phyloP scores from a whole-genome alignment of 805 yeast genomes.

The Kazachstania psychrophila region DNA sequence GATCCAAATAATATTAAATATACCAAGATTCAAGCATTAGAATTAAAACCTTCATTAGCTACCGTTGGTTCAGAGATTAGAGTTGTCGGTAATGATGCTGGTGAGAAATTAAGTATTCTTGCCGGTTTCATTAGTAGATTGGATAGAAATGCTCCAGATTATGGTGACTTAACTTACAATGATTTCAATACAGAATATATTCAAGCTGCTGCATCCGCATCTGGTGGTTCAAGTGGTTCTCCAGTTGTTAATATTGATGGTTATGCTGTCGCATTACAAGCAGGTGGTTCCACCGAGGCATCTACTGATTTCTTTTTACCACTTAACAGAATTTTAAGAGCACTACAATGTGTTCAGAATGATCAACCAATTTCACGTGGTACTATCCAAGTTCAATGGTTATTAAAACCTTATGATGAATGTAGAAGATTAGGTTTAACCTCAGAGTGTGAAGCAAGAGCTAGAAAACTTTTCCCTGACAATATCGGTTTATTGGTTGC shows the following conservation, averaged over 20 bases:
- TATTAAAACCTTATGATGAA: conserved; percentile 77
- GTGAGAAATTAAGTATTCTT: conserved; percentile 81
- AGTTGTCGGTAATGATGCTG: conserved; percentile 94
- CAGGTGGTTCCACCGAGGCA: conserved; percentile 87
- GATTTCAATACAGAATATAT: conserved; percentile 92
- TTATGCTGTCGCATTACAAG: conserved; percentile 81
- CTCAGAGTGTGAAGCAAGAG: conserved; percentile 57
- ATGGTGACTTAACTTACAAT: conserved; percentile 78
- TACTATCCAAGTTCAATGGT: conserved; percentile 87
- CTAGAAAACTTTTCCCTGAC: conserved; percentile 61
- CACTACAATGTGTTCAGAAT: conserved; percentile 62
- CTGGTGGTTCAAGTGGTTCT: conserved; percentile 93
- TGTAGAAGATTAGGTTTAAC: conserved; percentile 82
- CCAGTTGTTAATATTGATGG: conserved; percentile 92
- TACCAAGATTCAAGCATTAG: conserved; percentile 58
- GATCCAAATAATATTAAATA: conserved; percentile 65
- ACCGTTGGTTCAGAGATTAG: conserved; percentile 88
- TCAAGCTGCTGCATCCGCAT: conserved; percentile 92
- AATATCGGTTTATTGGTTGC: conserved; percentile 78
- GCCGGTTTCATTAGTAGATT: conserved; percentile 72
- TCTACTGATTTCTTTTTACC: conserved; percentile 92
- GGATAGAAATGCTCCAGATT: conserved; percentile 92
- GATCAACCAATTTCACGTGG: conserved; percentile 66
- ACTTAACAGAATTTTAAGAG: conserved; percentile 71
- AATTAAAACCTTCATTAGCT: conserved; percentile 72